Conservation (phyloP, 2,329 filamentous ascomycete genomes). For the Neoarthrinium moseri region DNA sequence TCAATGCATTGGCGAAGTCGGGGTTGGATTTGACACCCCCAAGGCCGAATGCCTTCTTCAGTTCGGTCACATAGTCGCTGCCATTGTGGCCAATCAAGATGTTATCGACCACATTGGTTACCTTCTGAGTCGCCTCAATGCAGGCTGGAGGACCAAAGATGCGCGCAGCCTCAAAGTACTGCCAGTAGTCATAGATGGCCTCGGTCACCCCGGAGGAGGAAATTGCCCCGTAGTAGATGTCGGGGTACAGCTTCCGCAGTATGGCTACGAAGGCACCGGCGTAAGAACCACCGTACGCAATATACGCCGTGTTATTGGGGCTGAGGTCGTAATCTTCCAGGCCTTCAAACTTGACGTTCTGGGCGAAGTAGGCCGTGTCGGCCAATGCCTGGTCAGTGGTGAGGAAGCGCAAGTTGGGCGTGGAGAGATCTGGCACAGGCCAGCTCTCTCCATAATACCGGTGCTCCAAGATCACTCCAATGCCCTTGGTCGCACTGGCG, state of each 20-base stretch:
- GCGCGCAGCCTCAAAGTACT: conserved; percentile 52
- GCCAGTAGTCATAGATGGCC: conserved; percentile 76
- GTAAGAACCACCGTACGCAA: conserved; percentile 83
- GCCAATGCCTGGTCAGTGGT: conserved; percentile 81
- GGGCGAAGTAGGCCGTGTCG: conserved; percentile 78
- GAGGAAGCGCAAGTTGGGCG: conserved; percentile 74
- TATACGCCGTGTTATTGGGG: conserved; percentile 64
- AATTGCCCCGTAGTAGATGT: conserved; percentile 76
- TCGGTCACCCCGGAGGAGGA: conserved; percentile 77
- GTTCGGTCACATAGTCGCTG: conserved; percentile 38
- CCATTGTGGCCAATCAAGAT: conserved; percentile 43
- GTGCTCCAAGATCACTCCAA: conserved; percentile 82
- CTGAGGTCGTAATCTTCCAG: conserved; percentile 67
- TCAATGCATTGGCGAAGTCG: conserved; percentile 47
- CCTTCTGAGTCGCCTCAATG: conserved; percentile 59
- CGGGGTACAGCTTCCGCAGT: conserved; percentile 72
- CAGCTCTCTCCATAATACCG: conserved; percentile 82
- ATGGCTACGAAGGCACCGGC: conserved; percentile 79
- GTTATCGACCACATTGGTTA: conserved; percentile 50
- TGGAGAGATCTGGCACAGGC: conserved; percentile 63
- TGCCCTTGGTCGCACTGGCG: conserved; percentile 66
- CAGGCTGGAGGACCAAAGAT: conserved; percentile 57
- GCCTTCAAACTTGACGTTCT: conserved; percentile 69
- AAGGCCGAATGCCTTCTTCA: conserved; percentile 46
- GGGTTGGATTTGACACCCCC: conserved; percentile 40